Percentiles rank a stretch among this genome's conserved stretches.
Conservation (phyloP, 2,329 filamentous ascomycete genomes). For the Cladosporium sphaerospermum region DNA sequence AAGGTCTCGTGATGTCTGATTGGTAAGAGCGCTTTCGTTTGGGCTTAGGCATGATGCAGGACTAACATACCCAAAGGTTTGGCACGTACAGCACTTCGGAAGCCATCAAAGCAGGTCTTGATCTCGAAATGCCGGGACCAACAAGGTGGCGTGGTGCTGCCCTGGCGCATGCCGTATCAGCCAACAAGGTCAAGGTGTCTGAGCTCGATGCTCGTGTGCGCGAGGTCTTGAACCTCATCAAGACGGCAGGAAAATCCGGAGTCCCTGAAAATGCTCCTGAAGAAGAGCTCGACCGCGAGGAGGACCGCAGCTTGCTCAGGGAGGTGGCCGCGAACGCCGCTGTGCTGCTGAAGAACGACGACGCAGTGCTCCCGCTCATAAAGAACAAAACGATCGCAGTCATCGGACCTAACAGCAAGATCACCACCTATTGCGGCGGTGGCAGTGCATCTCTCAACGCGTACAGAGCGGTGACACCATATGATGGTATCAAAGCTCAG, state of each 20-base stretch:
- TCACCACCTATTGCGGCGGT: slow-evolving; percentile 46
- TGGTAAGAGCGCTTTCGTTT: slow-evolving; percentile 43
- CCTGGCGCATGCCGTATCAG: slow-evolving; percentile 16
- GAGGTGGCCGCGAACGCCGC: slow-evolving; percentile 25
- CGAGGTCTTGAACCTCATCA: slow-evolving; percentile 54
- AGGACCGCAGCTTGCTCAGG: slow-evolving; percentile 26
- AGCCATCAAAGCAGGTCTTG: slow-evolving; percentile 64
- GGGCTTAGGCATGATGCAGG: not conserved
- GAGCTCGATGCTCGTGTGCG: slow-evolving; percentile 52
- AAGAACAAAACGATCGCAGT: slow-evolving; percentile 63
- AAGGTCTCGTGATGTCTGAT: slow-evolving; percentile 56
- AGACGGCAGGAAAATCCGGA: slow-evolving; percentile 26
- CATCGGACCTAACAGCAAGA: slow-evolving; percentile 71
- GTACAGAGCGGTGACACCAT: slow-evolving; percentile 30
- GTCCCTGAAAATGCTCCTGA: slow-evolving; percentile 21
- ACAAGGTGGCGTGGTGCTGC: slow-evolving; percentile 13
- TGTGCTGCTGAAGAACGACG: slow-evolving; percentile 59
- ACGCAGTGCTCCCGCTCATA: slow-evolving; percentile 33
- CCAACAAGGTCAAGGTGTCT: slow-evolving; percentile 16
- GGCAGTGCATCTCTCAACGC: slow-evolving; percentile 29
- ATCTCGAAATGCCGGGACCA: slow-evolving; percentile 75
- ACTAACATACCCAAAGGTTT: slow-evolving; percentile 28
- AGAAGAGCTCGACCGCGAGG: slow-evolving; percentile 23
- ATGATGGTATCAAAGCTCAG: slow-evolving; percentile 26
- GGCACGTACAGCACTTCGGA: slow-evolving; percentile 65